Percentiles rank a stretch among this genome's conserved stretches.
Conservation (phyloP, 306 rosid genomes). For the Glycine tomentella region DNA sequence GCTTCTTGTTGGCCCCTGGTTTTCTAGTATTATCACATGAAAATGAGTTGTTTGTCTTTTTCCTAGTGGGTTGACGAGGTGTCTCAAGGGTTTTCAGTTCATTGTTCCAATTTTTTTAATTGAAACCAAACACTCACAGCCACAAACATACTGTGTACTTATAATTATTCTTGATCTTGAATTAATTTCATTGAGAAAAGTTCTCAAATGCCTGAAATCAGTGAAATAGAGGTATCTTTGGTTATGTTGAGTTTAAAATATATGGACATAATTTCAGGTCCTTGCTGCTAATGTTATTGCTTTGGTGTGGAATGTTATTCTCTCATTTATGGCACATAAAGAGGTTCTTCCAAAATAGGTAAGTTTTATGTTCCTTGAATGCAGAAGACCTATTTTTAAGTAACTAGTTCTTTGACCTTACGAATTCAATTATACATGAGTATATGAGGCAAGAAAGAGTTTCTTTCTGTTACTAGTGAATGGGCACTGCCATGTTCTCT, state of each 20-base stretch:
- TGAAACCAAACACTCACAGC: not conserved
- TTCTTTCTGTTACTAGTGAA: not conserved
- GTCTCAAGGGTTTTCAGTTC: not conserved
- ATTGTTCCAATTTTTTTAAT: conserved; percentile 20
- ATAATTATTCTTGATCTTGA: conserved; percentile 33
- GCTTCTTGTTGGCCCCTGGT: conserved; percentile 19
- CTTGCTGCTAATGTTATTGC: conserved; percentile 90
- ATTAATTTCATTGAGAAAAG: conserved; percentile 4
- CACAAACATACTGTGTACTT: not conserved
- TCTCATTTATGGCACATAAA: conserved; percentile 91
- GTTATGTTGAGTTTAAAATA: conserved; percentile 15
- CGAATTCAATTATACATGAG: conserved; percentile 25
- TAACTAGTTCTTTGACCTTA: conserved; percentile 19
- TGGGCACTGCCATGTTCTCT: not conserved
- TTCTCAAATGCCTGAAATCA: conserved; percentile 15
- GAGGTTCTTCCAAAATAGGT: conserved; percentile 76
- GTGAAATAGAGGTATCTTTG: conserved; percentile 22
- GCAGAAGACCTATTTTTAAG: conserved; percentile 8
- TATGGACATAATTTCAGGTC: conserved; percentile 67
- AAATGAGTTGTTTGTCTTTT: conserved; percentile 34
- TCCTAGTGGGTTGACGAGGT: not conserved
- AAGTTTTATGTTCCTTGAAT: conserved; percentile 37
- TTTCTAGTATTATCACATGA: not conserved
- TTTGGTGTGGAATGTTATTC: conserved; percentile 92
- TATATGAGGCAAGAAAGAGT: not conserved